Evolutionary conservation across 495 filamentous ascomycete genomes (phyloP).

Genomic region (Delitschia confertaspora): DNA sequence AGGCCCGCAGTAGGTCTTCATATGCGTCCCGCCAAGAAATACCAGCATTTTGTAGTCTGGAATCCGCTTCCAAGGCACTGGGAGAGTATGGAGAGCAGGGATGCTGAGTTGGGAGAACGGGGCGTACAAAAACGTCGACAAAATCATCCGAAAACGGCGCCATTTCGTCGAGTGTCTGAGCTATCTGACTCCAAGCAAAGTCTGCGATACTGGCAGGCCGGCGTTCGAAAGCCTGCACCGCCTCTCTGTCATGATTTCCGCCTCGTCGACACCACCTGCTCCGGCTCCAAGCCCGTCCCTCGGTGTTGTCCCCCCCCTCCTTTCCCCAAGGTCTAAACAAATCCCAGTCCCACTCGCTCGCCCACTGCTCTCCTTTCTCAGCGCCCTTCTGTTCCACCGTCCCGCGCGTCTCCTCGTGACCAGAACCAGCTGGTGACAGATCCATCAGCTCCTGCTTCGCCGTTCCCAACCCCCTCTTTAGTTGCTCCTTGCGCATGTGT

Average conservation of each 20-base stretch:
- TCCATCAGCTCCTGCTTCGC: not conserved
- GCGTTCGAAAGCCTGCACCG: not conserved
- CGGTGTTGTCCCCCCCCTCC: not conserved
- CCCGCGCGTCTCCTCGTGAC: not conserved
- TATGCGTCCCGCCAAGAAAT: constrained; percentile 22
- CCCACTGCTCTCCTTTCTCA: constrained; percentile 20
- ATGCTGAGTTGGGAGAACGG: not conserved
- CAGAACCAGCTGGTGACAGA: too few relatives aligned
- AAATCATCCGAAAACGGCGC: constrained; percentile 8
- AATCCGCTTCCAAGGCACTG: constrained; percentile 9
- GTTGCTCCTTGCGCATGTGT: not conserved
- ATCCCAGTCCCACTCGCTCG: constrained; percentile 21
- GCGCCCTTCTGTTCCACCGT: constrained; percentile 9
- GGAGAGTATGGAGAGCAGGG: constrained; percentile 15
- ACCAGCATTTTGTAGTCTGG: not conserved
- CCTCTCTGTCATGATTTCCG: not conserved
- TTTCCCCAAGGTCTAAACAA: constrained; percentile 8
- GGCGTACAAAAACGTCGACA: constrained; percentile 1
- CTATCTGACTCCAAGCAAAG: not conserved
- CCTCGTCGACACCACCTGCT: not conserved
- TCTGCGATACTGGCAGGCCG: not conserved
- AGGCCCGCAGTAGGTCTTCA: constrained; percentile 19
- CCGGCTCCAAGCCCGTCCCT: not conserved
- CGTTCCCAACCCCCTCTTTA: not conserved
- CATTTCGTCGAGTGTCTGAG: not conserved